A percentile compares a stretch with the other conserved stretches of the same genome.
Evolutionary conservation across 331 rosid genomes (phyloP).

Genomic region (Acacia concinna): DNA sequence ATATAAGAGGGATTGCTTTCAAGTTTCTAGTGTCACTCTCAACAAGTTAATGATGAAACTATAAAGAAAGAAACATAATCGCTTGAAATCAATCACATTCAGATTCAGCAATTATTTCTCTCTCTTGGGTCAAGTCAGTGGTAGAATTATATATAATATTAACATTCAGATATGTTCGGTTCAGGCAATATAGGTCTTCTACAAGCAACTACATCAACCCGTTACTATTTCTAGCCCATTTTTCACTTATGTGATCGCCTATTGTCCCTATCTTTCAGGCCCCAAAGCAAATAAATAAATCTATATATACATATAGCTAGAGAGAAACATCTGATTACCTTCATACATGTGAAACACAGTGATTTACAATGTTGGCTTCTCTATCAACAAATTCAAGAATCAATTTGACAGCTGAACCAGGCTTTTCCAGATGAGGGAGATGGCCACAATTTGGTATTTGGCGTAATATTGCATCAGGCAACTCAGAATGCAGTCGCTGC

Average conservation of each 20-base stretch:
- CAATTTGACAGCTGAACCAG: conserved; percentile 51
- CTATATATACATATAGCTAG: neutral
- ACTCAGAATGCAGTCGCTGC: conserved; percentile 75
- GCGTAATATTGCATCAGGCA: conserved; percentile 63
- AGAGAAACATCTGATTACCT: neutral
- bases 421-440: conserved; percentile 78
- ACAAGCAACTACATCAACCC: neutral
- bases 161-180: neutral
- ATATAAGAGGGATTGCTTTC: conserved; percentile 18
- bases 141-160: neutral
- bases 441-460: conserved; percentile 81
- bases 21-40: neutral
- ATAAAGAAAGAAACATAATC: neutral
- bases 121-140: neutral
- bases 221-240: neutral
- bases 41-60: conserved; percentile 14
- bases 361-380: conserved; percentile 38
- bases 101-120: neutral
- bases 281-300: neutral
- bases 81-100: neutral
- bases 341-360: conserved; percentile 34
- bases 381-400: conserved; percentile 58
- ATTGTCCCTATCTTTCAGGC: neutral
- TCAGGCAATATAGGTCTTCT: neutral
- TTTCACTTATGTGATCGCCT: neutral